Base-by-base conservation (phyloP, 768 basidiomycete genomes). In the Kwoniella shandongensis region DNA sequence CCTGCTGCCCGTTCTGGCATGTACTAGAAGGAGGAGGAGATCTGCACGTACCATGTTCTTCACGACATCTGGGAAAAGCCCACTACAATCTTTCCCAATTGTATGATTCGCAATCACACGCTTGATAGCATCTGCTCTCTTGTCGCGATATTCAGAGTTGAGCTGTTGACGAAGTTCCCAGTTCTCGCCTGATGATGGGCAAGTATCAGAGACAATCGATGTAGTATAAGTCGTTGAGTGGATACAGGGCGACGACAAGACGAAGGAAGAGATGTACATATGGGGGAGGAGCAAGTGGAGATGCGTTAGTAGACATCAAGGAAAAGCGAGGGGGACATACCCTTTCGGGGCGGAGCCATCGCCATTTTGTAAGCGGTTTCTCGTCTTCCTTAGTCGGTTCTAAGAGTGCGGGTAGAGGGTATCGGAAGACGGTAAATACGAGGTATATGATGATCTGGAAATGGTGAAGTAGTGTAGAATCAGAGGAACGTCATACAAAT, bases 91-190 rank as follows among this genome's bases (percentile, higher is more conserved):
- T 85, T 98, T 99, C 52, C 93, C 92, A 63, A 99, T 91, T 1
- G 96, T 99, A 90, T 98, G 97, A 62, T 91, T 93, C 51, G 96
- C 94, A 76, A 99, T 97, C 65, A 90, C 87, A 51, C 87, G 83
- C 80, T 98, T 98, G 80, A 98, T 98, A 3, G 94, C 96, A 85
- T 98, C 94, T 78, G 96, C 97, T 63, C 94, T 83, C 76, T 89
- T 89, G 67, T 96, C 91, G 60, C 86, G 84, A 79, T 94, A 97
- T 73, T 96, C 89, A 73, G 90, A 92, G 79, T 99, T 98, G 68
- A 99, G 85, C 79, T 98, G 94, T 54, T 91, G 87, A 54, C 89
- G 86, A 76, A 98, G 88, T 80, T 97, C 94, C 78, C 87, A 97
- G 82, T 96, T 96, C 81, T 96, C 92, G 74, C 93, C 92, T 82